A percentile compares a stretch with the other conserved stretches of the same genome.
phyloP scores from a whole-genome alignment of 2,329 filamentous ascomycete genomes.

The Hawksworthiomyces lignivorus region DNA sequence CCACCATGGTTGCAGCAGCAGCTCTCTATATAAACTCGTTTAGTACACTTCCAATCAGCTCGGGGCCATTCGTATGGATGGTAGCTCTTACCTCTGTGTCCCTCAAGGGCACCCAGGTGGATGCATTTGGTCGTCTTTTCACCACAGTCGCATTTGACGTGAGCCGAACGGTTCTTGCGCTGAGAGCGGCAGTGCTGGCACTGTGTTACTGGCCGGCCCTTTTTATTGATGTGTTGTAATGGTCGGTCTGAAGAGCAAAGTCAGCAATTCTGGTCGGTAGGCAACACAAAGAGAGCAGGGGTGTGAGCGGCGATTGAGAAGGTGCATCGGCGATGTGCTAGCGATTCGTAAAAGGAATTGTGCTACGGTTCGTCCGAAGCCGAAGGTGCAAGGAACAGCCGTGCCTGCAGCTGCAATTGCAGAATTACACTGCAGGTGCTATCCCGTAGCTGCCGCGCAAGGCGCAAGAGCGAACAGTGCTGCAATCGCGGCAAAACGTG shows the following conservation, averaged over 20 bases:
- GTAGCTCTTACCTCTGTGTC: conserved; percentile 54
- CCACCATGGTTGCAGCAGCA: conserved; percentile 65
- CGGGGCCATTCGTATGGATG: too few relatives aligned
- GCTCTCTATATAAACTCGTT: conserved; percentile 38
- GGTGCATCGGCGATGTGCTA: not conserved
- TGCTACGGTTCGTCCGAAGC: too few relatives aligned
- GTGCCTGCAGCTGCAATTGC: not conserved
- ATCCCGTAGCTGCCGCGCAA: not conserved
- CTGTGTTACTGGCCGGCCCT: conserved; percentile 94
- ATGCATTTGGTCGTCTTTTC: conserved; percentile 74
- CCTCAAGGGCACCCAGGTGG: conserved; percentile 49
- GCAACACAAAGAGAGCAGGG: not conserved
- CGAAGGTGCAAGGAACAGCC: too few relatives aligned
- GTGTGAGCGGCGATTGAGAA: not conserved
- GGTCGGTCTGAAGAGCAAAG: conserved; percentile 60
- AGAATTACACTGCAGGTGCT: not conserved
- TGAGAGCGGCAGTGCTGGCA: conserved; percentile 93
- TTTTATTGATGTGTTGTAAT: conserved; percentile 92
- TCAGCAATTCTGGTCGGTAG: not conserved
- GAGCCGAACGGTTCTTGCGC: conserved; percentile 91
- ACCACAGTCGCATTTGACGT: conserved; percentile 94
- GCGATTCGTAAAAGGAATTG: too few relatives aligned
- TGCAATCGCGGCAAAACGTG: conserved; percentile 1
- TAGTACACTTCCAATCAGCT: conserved; percentile 1
- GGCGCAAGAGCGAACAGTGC: conserved; percentile 1